phyloP scores from a whole-genome alignment of 257 asterid genomes.

The Parsonsia alboflavescens region DNA sequence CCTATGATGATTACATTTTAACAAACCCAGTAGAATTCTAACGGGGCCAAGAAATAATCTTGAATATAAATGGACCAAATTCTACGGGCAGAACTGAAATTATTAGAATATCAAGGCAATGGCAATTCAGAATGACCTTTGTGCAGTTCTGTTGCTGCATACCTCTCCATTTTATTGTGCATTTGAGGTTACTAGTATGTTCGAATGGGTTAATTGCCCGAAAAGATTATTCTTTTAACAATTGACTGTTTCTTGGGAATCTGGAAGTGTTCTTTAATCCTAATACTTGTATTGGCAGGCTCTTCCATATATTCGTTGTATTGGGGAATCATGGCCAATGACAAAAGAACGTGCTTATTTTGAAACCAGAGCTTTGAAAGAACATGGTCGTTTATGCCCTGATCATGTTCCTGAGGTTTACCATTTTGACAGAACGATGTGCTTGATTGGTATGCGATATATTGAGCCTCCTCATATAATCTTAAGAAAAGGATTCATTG shows the following conservation, averaged over 20 bases:
- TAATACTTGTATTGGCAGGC: conserved; percentile 50
- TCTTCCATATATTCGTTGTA: conserved; percentile 78
- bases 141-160: not conserved
- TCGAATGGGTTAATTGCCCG: not conserved
- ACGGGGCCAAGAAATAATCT: not conserved
- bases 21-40: not conserved
- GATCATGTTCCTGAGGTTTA: conserved; percentile 88
- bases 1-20: not conserved
- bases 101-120: not conserved
- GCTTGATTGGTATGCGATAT: conserved; percentile 89
- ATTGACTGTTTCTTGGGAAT: not conserved
- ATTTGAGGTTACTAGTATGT: not conserved
- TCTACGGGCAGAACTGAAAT: not conserved
- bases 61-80: not conserved
- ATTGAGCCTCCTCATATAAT: conserved; percentile 95
- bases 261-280: conserved; percentile 6
- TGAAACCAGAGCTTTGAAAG: conserved; percentile 58
- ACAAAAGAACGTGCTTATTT: conserved; percentile 93
- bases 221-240: not conserved
- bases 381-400: conserved; percentile 70
- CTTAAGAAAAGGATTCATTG: conserved; percentile 79
- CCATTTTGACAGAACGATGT: conserved; percentile 82
- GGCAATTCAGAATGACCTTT: not conserved
- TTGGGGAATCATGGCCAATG: conserved; percentile 99
- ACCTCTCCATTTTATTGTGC: not conserved